These are phyloP conservation scores for Quercus suber DNA, from an alignment of 306 rosid genomes.

Conservation along the genomic window DNA sequence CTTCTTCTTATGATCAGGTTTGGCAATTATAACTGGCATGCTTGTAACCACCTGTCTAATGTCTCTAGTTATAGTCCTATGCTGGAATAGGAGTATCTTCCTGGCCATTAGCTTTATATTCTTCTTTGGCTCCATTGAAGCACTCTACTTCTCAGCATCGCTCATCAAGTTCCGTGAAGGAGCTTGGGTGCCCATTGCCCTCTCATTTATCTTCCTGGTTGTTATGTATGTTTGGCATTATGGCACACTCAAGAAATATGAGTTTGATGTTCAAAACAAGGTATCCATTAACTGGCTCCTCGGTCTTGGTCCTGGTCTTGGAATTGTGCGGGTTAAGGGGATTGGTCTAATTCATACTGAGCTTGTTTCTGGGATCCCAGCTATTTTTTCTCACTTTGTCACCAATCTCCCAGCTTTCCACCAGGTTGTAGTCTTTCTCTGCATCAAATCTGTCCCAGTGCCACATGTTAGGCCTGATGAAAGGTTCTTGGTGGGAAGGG, in stretches of 20 bases:
- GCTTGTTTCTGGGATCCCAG: constrained; percentile 92
- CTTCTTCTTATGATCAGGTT: constrained; percentile 51
- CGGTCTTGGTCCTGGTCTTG: constrained; percentile 67
- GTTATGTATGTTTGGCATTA: constrained; percentile 96
- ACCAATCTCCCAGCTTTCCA: constrained; percentile 98
- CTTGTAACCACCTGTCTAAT: constrained; percentile 90
- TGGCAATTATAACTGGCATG: constrained; percentile 98
- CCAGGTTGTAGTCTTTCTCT: constrained; percentile 91
- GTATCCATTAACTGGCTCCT: constrained; percentile 97
- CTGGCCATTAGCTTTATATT: constrained; percentile 72
- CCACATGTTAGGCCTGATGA: constrained; percentile 91
- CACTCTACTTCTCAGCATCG: constrained; percentile 96
- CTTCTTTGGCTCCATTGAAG: constrained; percentile 93
- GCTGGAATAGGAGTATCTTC: constrained; percentile 71
- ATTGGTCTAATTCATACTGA: constrained; percentile 95
- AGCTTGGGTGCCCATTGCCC: constrained; percentile 97
- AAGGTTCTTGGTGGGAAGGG: constrained; percentile 92
- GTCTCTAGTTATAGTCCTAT: constrained; percentile 91
- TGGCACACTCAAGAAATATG: constrained; percentile 88
- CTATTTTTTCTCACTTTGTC: constrained; percentile 95
- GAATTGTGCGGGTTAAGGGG: constrained; percentile 87
- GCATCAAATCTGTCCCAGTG: constrained; percentile 92
- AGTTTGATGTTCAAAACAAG: constrained; percentile 90
- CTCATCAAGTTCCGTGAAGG: constrained; percentile 95
- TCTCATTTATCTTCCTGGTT: constrained; percentile 77